Evolutionary conservation across 2,329 filamentous ascomycete species (phyloP).

Genomic region (Pleoardoris graminearum): DNA sequence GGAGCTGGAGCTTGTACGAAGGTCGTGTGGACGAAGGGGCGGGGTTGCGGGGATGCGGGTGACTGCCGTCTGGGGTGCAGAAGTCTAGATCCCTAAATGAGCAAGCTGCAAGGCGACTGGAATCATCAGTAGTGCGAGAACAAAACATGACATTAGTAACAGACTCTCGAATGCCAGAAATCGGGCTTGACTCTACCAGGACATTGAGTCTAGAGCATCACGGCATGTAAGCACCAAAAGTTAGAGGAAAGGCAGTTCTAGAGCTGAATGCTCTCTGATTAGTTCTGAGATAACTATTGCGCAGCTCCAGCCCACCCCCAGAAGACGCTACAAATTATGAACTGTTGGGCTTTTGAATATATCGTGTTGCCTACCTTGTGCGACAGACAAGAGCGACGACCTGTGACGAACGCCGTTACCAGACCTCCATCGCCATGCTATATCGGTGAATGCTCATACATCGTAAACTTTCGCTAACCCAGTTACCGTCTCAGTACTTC

Average conservation of each 20-base stretch:
- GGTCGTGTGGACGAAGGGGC: not conserved
- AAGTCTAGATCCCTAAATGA: slow-evolving; percentile 7
- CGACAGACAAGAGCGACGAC: too few species aligned
- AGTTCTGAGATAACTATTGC: not conserved
- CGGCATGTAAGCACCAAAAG: not conserved
- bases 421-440: slow-evolving; percentile 4
- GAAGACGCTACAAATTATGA: too few species aligned
- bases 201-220: not conserved
- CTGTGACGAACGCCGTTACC: too few species aligned
- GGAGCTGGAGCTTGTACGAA: slow-evolving; percentile 1
- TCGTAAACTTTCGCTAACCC: too few species aligned
- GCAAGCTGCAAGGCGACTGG: not conserved
- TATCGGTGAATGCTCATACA: not conserved
- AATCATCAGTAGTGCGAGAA: not conserved
- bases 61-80: not conserved
- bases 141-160: not conserved
- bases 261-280: not conserved
- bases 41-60: not conserved
- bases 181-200: not conserved
- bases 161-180: not conserved
- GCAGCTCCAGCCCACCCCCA: too few species aligned
- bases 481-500: slow-evolving; percentile 61
- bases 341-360: too few species aligned
- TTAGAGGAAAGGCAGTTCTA: too few species aligned
- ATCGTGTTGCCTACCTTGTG: too few species aligned